Evolutionary conservation across 352 stramenopile species (phyloP).

Genomic region (Phytophthora sojae): DNA sequence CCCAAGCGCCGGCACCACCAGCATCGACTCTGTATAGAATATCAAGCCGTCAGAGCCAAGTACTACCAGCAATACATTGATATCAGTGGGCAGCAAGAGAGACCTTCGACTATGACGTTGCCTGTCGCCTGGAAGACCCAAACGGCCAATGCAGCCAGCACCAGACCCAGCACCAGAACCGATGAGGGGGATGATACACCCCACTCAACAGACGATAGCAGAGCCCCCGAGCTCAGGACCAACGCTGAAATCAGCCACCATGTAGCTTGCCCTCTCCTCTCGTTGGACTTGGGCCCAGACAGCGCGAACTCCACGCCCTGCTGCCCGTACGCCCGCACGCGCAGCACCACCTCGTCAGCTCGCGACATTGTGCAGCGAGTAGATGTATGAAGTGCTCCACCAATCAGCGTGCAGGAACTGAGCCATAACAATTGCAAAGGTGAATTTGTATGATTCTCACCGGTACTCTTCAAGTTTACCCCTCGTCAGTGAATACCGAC

Average conservation of each 20-base stretch:
- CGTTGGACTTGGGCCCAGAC: conserved; percentile 16
- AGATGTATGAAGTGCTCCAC: background rate
- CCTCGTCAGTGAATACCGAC: too few species aligned
- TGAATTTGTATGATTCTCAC: background rate
- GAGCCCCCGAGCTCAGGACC: conserved; percentile 17
- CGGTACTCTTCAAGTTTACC: background rate
- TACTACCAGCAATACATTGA: background rate
- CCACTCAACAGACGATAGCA: conserved; percentile 31
- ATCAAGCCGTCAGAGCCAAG: background rate
- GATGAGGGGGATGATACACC: conserved; percentile 25
- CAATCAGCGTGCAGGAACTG: background rate
- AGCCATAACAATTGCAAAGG: background rate
- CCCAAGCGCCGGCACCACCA: conserved; percentile 77
- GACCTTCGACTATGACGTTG: conserved; percentile 43
- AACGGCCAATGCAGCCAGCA: conserved; percentile 24
- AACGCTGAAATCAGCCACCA: conserved; percentile 28
- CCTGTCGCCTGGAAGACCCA: conserved; percentile 29
- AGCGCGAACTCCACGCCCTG: conserved; percentile 69
- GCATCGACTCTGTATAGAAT: conserved; percentile 63
- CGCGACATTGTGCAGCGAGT: conserved; percentile 15
- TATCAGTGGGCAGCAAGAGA: background rate
- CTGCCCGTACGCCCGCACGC: conserved; percentile 55
- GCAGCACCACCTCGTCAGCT: conserved; percentile 51
- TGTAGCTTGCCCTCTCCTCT: conserved; percentile 15
- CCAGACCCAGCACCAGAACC: conserved; percentile 17